Evolutionary conservation across 2,329 filamentous ascomycete species (phyloP).

Genomic region (Trichophyton benhamiae): DNA sequence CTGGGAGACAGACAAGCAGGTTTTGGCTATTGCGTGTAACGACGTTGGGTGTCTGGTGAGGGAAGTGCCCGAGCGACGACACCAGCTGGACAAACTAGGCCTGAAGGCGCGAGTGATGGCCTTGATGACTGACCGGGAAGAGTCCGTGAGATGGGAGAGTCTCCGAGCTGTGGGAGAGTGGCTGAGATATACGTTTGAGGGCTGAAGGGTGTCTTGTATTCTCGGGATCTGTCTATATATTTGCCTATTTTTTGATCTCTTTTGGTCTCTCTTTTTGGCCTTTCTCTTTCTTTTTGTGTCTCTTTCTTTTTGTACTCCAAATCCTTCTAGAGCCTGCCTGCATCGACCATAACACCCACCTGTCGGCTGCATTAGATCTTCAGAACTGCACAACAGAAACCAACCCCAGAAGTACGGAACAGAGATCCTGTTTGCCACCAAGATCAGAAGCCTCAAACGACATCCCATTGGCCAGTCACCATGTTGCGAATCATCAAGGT

Average conservation of each 20-base stretch:
- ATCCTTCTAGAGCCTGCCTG: background rate
- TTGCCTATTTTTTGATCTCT: background rate
- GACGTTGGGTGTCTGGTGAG: slow-evolving; percentile 81
- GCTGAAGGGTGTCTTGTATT: slow-evolving; percentile 6
- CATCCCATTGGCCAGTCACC: background rate
- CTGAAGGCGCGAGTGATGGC: slow-evolving; percentile 84
- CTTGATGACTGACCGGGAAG: slow-evolving; percentile 79
- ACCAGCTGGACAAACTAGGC: slow-evolving; percentile 67
- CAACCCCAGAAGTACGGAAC: background rate
- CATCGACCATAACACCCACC: background rate
- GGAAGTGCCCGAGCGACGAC: slow-evolving; percentile 73
- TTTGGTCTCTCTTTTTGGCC: background rate
- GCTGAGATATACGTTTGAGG: slow-evolving; percentile 57
- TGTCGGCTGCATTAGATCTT: background rate
- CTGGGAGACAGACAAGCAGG: slow-evolving; percentile 74
- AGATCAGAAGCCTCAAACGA: background rate
- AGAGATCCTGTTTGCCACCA: background rate
- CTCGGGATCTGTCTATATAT: background rate
- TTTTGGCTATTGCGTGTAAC: slow-evolving; percentile 84
- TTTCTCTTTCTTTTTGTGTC: background rate
- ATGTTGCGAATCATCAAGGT: background rate
- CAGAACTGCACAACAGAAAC: background rate
- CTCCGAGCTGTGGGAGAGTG: slow-evolving; percentile 70
- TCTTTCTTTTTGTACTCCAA: background rate
- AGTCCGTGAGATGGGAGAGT: slow-evolving; percentile 86